Evolutionary conservation across 2,329 filamentous ascomycete species (phyloP), one percentile per base, ranked within the genome.

Genomic region (Gnomoniopsis smithogilvyi): DNA sequence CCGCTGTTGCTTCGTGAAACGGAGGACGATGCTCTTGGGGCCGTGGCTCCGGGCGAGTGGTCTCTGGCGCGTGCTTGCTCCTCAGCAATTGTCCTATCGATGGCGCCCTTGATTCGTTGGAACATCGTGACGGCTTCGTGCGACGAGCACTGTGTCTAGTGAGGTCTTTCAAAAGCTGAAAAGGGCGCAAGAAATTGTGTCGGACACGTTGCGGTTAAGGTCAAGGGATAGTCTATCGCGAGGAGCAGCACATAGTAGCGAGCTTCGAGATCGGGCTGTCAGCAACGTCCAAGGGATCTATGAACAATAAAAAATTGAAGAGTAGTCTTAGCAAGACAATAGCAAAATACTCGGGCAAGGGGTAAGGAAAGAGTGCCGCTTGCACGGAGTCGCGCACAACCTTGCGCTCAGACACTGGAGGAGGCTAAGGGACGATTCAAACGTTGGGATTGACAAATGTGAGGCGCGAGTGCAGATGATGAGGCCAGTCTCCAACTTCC

Each of bases 11-110:
- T 75, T 33, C 69, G 50, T 72, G 69, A 21, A 75, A 78, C 50
- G 74, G 76, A 70, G 56, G 80, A 65, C 68, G 78, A 62, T 73
- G 76, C 68, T 43, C 58, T 54, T 60, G 76, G 72, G 68, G 72
- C 67, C 67, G 75, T 67, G 59, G 74, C 74, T 17, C 49, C 54
- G 47, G 45, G 21, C 63, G 79, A 67, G 45, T 76, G 66, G 53
- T 78, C 74, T 69, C 84, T 84, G 70, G 92, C 89, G 60, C 91
- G 89, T 59, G 91, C 90, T 75, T 96, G 91, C 76, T 97, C 93
- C 76, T 96, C 92, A 68, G 92, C 90, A 68, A 97, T 95, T 68
- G 89, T 89, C 67, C 87, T 87, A 72, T 96, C 91, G 72, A 96
- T 92, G 61, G 89, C 90, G 68, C 89, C 90, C 77, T 91, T 90